Evolutionary conservation across 306 rosid species (phyloP), one percentile per base, ranked within the genome.

Genomic region (Prinsepia uniflora): DNA sequence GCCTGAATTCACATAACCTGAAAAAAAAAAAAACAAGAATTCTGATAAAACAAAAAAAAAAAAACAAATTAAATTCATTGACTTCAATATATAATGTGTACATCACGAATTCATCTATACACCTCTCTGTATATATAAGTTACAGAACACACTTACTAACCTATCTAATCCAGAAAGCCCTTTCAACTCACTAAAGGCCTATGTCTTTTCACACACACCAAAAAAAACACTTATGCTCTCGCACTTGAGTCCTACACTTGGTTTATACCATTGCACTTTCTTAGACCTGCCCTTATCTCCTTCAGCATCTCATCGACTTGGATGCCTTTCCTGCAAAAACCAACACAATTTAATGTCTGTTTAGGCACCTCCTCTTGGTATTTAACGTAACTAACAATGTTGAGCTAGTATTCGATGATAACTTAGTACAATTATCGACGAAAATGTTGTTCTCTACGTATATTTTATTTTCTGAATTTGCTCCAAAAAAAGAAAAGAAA

Each of bases 281-380:
- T 86, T 73, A 94, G 78, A 41, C 87, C 95, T 2, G 80, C 82
- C 68, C 99, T 85, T 79, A 95, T 95, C 75, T 84, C 96, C 78
- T 88, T 82, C 77, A 95, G 72, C 92, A 95, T 79, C 74, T 87
- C 95, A 19, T 72, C 79, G 50, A 85, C 63, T 73, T 36, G 81
- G 49, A 87, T 84, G 63, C 91, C 90, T 85, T 86, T 91, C 89
- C 99, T 91, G 89, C 78, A 77, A 81, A 75, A 83, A 65, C 45
- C 64, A 55, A 40, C 5, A 17, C 17, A 7, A 10, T 17, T 3
- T 47, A 71, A 71, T 64, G 6, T 70, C 10, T 13, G 17, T 24
- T 57, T 24, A 70, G 24, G 22, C n/a, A 42, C 50, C 50, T 4
- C 50, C 52, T 53, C 15, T 19, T 40, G 50, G 55, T 50, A 9